Evolutionary conservation across 768 basidiomycete genomes (phyloP).

Genomic region (Phlebiopsis gigantea): DNA sequence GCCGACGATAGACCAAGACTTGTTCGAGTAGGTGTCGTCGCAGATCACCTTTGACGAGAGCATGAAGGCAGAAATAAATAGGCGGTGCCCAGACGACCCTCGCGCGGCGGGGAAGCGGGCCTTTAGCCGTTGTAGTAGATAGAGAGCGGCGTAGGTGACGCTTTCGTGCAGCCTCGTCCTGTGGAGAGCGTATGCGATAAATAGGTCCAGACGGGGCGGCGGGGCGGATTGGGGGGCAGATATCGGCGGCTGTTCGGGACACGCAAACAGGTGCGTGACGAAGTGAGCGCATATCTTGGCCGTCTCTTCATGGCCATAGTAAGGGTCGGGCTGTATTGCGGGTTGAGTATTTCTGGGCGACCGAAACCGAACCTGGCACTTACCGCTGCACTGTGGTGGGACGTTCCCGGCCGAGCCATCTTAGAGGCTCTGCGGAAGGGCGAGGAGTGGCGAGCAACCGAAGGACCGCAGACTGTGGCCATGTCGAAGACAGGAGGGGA

Average conservation of each 20-base stretch:
- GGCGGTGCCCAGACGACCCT: conserved; percentile 83
- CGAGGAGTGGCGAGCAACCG: conserved; percentile 24
- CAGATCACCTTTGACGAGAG: conserved; percentile 75
- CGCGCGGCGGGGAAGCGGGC: conserved; percentile 88
- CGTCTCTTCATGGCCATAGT: conserved; percentile 71
- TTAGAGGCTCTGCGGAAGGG: conserved; percentile 23
- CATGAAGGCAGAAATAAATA: conserved; percentile 93
- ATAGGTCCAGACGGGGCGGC: conserved; percentile 62
- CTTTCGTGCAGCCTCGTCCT: conserved; percentile 60
- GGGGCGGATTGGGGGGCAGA: conserved; percentile 31
- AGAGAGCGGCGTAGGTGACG: conserved; percentile 56
- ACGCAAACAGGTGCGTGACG: conserved; percentile 81
- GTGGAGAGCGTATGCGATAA: conserved; percentile 85
- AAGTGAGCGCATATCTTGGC: conserved; percentile 72
- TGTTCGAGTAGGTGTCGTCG: conserved; percentile 68
- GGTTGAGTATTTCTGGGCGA: too few relatives aligned
- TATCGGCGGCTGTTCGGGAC: conserved; percentile 72
- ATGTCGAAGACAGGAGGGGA: conserved; percentile 18
- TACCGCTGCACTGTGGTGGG: conserved; percentile 11
- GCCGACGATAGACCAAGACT: conserved; percentile 59
- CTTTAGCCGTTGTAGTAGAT: conserved; percentile 81
- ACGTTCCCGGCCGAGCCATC: conserved; percentile 13
- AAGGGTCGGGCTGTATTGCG: conserved; percentile 43
- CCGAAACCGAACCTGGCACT: too few relatives aligned
- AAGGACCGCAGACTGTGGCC: conserved; percentile 24